Evolutionary conservation across 2,329 filamentous ascomycete genomes (phyloP), one percentile per base, ranked within the genome.

Genomic region (Elsinoe australis): DNA sequence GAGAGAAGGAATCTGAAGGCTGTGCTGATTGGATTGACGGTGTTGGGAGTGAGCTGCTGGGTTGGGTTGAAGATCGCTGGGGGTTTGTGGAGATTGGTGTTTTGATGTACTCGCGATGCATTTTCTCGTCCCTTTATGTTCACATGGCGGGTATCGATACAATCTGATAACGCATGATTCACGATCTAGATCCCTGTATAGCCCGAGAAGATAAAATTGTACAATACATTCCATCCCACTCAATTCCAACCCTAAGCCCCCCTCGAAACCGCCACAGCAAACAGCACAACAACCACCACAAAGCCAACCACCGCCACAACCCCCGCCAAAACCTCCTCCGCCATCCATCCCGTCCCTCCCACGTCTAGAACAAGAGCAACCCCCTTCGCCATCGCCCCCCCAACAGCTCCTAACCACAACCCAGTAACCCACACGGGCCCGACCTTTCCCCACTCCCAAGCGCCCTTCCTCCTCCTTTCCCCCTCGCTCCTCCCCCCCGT

Each of bases 1-100:
- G 74, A 77, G 59, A 64, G 61, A 52, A 64, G 72, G 49, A 74
- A 74, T 55, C 47, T 75, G 45, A 67, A 65, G 53, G 62, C 68
- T 8, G 58, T 78, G 47, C 54, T 70, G 2, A 56, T 73, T 7
- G 71, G 64, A 10, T 50, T 61, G 5, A 62, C 59, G 4, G 51
- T 58, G 4, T 31, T 61, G 34, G 60, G 55, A 14, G 31, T 61
- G 24, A 33, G 60, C 21, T 57, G 51, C 17, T 64, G 55, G 56
- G 48, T 51, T 15, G 32, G 29, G 1, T n/a, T 49, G 21, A 54
- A 53, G 49, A 28, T 54, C 18, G 32, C 31, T 4, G n/a, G 31
- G 8, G 18, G 45, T 9, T 8, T 48, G 12, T 48, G 45, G 45
- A 29, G 39, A 10, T 21, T 44, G 39, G 26, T 44, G 3, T 44